Evolutionary conservation across 495 filamentous ascomycete genomes (phyloP), one percentile per base, ranked within the genome.

Genomic region (Hyaloscypha bicolor): DNA sequence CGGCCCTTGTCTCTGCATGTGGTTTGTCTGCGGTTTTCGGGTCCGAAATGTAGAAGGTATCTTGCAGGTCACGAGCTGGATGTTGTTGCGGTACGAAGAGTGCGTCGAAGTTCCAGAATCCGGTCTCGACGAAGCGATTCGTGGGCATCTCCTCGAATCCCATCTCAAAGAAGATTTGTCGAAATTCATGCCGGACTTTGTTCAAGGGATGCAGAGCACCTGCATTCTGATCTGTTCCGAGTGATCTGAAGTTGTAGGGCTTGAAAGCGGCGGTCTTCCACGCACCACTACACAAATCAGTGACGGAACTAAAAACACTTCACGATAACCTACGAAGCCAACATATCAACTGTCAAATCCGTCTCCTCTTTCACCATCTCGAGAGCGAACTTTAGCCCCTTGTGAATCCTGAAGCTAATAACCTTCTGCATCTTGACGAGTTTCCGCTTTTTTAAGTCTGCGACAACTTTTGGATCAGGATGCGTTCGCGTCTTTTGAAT

Each of bases 91-190:
- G 94, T 29, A 99, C 93, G 80, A 93, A 97, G 65, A 99, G 93
- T 52, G 93, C 88, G 71, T 98, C 95, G 77, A 98, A 98, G 79
- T 97, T 97, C 91, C 94, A 99, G 88, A 97, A 97, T 48, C 94
- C 94, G 25, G 93, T 94, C 81, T 99, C 95, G 66, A 97, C 93
- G 76, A 88, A 95, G 79, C 84, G 80, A 69, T 87, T 86, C 5
- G 91, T 93, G 19, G 91, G 87, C 91, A 94, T 94, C 76, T 94
- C 91, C 62, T 88, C 86, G 78, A 93, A 94, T 39, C 90, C 91
- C 83, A 91, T 90, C 72, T 96, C 93, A 79, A 99, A 99, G 88
- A 98, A 97, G 77, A 97, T 97, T 74, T 92, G 91, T 55, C 95
- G 86, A 85, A 98, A 96, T 78, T 97, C 95, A 66, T 90, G 83